phyloP scores from a whole-genome alignment of 2,329 filamentous ascomycete genomes.

The Aspergillus quadrilineatus region DNA sequence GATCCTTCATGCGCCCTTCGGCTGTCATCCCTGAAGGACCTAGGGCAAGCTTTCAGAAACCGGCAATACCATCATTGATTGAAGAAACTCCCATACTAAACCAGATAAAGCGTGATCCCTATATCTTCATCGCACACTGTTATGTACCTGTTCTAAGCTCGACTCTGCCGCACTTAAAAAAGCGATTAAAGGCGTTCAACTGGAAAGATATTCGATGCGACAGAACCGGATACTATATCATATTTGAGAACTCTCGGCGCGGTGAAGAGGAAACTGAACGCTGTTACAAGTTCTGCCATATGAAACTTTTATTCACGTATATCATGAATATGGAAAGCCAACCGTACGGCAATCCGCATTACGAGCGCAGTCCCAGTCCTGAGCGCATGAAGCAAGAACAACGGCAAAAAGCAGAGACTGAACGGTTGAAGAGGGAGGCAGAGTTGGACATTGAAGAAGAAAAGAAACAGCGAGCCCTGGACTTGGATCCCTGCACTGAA shows the following conservation, averaged over 20 bases:
- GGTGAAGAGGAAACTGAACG: conserved; percentile 79
- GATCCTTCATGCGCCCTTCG: conserved; percentile 39
- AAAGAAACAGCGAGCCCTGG: conserved; percentile 79
- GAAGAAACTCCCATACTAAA: conserved; percentile 66
- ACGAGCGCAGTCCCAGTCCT: conserved; percentile 52
- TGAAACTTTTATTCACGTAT: conserved; percentile 86
- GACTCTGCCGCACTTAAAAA: conserved; percentile 86
- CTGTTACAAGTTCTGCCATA: conserved; percentile 76
- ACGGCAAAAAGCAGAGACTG: conserved; percentile 64
- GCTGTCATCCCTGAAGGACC: conserved; percentile 38
- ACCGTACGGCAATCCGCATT: conserved; percentile 64
- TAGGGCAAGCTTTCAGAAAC: conserved; percentile 37
- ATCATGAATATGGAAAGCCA: conserved; percentile 87
- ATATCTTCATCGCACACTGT: conserved; percentile 83
- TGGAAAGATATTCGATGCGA: conserved; percentile 83
- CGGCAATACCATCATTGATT: conserved; percentile 51
- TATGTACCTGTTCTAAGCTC: conserved; percentile 83
- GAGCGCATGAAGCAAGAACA: conserved; percentile 46
- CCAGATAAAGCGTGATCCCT: conserved; percentile 75
- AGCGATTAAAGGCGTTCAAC: conserved; percentile 77
- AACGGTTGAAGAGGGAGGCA: conserved; percentile 68
- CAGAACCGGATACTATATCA: conserved; percentile 81
- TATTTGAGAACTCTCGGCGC: conserved; percentile 76
- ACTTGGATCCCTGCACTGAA: conserved; percentile 85
- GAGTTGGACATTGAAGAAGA: conserved; percentile 85